Evolutionary conservation across 73 alveolate genomes (phyloP), one percentile per base, ranked within the genome.

Genomic region (Breviolum minutum): DNA sequence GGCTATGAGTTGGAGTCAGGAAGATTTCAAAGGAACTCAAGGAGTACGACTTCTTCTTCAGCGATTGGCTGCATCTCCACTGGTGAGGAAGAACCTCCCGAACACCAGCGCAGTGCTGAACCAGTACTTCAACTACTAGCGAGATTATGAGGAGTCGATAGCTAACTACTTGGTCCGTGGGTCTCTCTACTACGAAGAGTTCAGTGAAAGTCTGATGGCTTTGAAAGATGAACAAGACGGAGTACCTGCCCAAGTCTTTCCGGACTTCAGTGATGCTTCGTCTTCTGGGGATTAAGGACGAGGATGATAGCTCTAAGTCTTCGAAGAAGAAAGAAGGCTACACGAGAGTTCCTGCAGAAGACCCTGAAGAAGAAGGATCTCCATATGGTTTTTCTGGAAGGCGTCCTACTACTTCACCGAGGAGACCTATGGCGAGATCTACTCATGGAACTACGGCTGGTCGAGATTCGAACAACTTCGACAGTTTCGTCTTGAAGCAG

Each of bases 401-500:
- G 24, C 0, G 20, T 9, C 20, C 60, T 20, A 7, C 29, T 14
- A 6, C 63, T 24, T 17, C 20, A 8, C 12, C 81, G 81, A 17
- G n/a, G 85, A 40, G 30, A 24, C 20, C 85, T 71, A 8, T 54
- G 10, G 13, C 81, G 81, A 76, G 62, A 8, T 8, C 62, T 3
- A 0, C 63, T n/a, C 22, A 24, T 7, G 22, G 63, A 7, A 7
- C 84, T 74, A 6, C 29, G 84, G 84, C 62, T 27, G n/a, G 63
- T 76, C 16, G 24, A 12, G 17, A 12, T 30, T 27, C 20, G 61
- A 30, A 80, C 63, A 17, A 13, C 89, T 32, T 48, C 60, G 89
- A 80, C 68, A 80, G 89, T 69, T 80, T 80, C 89, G 32, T 80
- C 22, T 29, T 80, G 29, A 30, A 40, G 27, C 89, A 80, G 29